Evolutionary conservation across 1,284 basidiomycete species (phyloP).

Genomic region (Papiliotrema terrestris): DNA sequence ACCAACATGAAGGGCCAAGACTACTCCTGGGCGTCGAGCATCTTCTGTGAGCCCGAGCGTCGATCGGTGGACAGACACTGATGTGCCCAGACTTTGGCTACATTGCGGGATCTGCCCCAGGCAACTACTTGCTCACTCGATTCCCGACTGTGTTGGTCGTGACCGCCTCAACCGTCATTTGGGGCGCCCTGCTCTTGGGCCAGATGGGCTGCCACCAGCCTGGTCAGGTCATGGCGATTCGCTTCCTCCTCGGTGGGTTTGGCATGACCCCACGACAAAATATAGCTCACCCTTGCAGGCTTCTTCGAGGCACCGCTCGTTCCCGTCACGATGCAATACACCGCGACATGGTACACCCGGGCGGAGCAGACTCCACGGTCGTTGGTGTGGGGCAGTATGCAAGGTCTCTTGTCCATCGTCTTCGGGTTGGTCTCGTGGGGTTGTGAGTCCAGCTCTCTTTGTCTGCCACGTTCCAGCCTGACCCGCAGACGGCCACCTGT

Average conservation of each 20-base stretch:
- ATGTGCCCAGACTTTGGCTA: neutral
- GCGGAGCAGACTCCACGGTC: constrained; percentile 7
- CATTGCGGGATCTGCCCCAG: constrained; percentile 9
- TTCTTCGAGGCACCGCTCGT: constrained; percentile 6
- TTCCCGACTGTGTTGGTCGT: constrained; percentile 13
- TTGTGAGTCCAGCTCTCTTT: constrained; percentile 7
- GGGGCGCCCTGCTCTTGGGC: constrained; percentile 14
- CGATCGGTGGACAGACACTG: neutral
- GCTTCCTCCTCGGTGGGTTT: constrained; percentile 2
- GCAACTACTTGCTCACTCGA: constrained; percentile 10
- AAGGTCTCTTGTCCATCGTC: constrained; percentile 17
- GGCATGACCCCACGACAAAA: too few relatives aligned
- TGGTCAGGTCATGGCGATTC: constrained; percentile 3
- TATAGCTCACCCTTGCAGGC: too few relatives aligned
- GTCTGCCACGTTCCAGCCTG: too few relatives aligned
- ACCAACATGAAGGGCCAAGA: constrained; percentile 12
- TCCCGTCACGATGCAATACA: constrained; percentile 8
- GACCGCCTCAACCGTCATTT: constrained; percentile 7
- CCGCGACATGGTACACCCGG: constrained; percentile 8
- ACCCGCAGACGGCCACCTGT: constrained; percentile 1
- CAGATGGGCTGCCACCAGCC: constrained; percentile 11
- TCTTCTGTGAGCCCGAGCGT: constrained; percentile 19
- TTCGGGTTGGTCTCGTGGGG: constrained; percentile 15
- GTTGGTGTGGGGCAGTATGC: constrained; percentile 20
- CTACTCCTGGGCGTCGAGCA: constrained; percentile 13